Base-by-base conservation (phyloP, 768 basidiomycete species). In the Suillus lakei region DNA sequence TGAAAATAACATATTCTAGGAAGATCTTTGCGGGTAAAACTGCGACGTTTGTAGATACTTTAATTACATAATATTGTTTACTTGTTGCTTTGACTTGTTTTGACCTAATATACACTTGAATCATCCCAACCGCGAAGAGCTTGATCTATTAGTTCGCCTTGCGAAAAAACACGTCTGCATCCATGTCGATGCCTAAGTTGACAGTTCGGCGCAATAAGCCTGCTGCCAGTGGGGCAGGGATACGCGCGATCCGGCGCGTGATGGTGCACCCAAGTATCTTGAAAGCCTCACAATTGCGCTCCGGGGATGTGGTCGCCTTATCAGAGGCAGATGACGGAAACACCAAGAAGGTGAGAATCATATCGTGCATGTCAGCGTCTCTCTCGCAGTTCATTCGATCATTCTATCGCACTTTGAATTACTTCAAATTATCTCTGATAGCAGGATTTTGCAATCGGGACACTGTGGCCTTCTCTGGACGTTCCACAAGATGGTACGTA, bases 381-480 rank as follows among this genome's bases (percentile, higher is more conserved):
- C 36, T 58, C 53, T 60, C 44, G 23, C 48, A 62, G 54, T 55
- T 63, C 59, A 18, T 60, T 63, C 39, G 54, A 38, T 63, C 55
- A 51, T 60, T 48, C 36, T 64, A 60, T 61, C 32, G n/a, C 63
- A 44, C 62, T 51, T 64, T 65, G 60, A n/a, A 68, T 63, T 58
- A 70, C 44, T 70, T 36, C 55, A 30, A 69, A 70, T 67, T 63
- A 58, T 58, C 67, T 43, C 50, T 26, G 59, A 54, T 69, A 68
- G 67, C 71, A 91, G 89, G 76, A 81, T 51, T 88, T 89, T 74
- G 85, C 88, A 15, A 80, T 93, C 61, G 93, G 92, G 6, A 78
- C 88, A 54, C 83, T 85, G 69, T 94, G 92, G 92, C 91, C 92
- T n/a, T 90, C 89, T 44, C 70, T 83, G 53, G 89, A 91, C 9